Conservation (phyloP, 73 alveolate genomes). For the Blepharisma japonicum region DNA sequence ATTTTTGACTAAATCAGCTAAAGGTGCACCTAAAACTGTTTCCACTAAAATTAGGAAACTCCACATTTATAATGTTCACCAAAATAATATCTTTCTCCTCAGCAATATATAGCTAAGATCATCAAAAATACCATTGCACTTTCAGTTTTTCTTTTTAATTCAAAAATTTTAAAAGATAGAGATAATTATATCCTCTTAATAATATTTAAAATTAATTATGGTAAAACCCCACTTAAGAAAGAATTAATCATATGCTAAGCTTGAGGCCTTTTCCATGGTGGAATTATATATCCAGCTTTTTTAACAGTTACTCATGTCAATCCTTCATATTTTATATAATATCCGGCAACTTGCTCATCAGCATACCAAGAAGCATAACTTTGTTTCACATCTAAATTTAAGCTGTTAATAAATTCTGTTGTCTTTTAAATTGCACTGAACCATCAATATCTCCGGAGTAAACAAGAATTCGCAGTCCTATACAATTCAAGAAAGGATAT, state of each 20-base stretch:
- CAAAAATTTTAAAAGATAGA: no score
- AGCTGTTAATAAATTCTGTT: slow-evolving; percentile 48
- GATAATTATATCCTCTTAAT: no score
- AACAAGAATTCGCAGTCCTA: neutral
- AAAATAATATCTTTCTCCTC: no score
- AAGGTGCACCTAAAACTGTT: no score
- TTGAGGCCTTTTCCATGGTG: neutral
- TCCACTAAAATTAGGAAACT: no score
- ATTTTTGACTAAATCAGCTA: neutral
- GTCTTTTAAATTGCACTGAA: slow-evolving; percentile 62
- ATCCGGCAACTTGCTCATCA: slow-evolving; percentile 40
- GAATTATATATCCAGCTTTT: slow-evolving; percentile 94
- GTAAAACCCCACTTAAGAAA: neutral
- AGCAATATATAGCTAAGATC: no score
- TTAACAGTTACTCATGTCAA: slow-evolving; percentile 62
- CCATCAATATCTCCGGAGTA: slow-evolving; percentile 69
- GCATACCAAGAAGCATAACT: slow-evolving; percentile 42
- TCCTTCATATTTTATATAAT: slow-evolving; percentile 43
- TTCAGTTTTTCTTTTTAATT: no score
- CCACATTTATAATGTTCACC: no score
- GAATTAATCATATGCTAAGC: slow-evolving; percentile 2
- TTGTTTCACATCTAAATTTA: slow-evolving; percentile 37
- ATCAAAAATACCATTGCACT: no score
- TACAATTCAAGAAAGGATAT: neutral
- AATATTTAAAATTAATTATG: neutral